phyloP scores from a whole-genome alignment of 2,329 filamentous ascomycete species.

The Trichophyton schoenleinii region DNA sequence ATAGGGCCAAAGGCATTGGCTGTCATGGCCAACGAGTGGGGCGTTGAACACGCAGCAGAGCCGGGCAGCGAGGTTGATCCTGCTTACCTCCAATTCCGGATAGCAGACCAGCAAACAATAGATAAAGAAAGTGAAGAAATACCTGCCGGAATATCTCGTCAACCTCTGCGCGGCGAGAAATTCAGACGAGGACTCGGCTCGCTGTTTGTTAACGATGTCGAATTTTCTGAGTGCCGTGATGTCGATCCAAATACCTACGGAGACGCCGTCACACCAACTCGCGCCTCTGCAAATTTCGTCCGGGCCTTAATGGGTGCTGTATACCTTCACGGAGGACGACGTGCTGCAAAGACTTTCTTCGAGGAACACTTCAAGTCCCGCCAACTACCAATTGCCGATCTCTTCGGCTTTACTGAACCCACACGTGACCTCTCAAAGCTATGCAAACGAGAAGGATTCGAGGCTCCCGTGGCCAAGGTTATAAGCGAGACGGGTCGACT shows the following conservation, averaged over 20 bases:
- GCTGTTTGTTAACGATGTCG: slow-evolving; percentile 67
- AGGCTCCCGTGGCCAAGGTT: slow-evolving; percentile 71
- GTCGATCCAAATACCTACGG: slow-evolving; percentile 15
- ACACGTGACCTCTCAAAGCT: slow-evolving; percentile 71
- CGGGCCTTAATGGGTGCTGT: slow-evolving; percentile 72
- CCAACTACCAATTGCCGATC: slow-evolving; percentile 57
- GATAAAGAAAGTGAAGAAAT: slow-evolving; percentile 25
- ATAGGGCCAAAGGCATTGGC: slow-evolving; percentile 62
- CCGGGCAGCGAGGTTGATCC: slow-evolving; percentile 88
- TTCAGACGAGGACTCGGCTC: slow-evolving; percentile 57
- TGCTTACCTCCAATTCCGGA: slow-evolving; percentile 69
- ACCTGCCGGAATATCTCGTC: slow-evolving; percentile 42
- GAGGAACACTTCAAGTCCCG: slow-evolving; percentile 70
- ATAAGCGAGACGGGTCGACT: slow-evolving; percentile 80
- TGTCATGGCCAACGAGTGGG: slow-evolving; percentile 71
- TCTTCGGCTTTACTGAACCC: slow-evolving; percentile 78
- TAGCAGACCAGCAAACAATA: slow-evolving; percentile 32
- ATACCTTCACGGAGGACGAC: slow-evolving; percentile 70
- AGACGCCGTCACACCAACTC: slow-evolving; percentile 37
- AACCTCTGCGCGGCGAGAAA: slow-evolving; percentile 25
- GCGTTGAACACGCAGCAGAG: slow-evolving; percentile 72
- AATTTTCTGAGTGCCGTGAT: slow-evolving; percentile 59
- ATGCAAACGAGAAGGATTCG: slow-evolving; percentile 81
- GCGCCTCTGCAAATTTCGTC: slow-evolving; percentile 63
- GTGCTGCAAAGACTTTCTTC: slow-evolving; percentile 71